Conservation (phyloP, 2,329 filamentous ascomycete species). For the Fusarium sambucinum region DNA sequence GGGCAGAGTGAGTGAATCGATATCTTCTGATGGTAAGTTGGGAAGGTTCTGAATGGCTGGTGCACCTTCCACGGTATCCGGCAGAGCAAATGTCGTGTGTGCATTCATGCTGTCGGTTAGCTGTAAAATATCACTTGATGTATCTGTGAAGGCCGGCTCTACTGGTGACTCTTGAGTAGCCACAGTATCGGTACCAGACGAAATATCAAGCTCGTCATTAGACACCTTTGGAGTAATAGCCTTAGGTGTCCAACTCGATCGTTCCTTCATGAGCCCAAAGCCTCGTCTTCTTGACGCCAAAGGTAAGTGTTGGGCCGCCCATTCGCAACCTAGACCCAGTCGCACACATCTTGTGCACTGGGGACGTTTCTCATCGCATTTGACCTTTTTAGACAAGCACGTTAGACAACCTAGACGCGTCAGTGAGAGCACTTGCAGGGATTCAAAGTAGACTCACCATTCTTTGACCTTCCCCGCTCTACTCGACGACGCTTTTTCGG, state of each 20-base stretch:
- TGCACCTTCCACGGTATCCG: fast-evolving
- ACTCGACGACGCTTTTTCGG: slow-evolving; percentile 13
- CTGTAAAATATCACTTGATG: not conserved
- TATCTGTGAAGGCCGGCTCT: fast-evolving
- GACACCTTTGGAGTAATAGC: not conserved
- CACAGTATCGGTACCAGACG: not conserved
- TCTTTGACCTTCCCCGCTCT: slow-evolving; percentile 25
- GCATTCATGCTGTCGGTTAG: fast-evolving
- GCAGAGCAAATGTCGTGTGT: not conserved
- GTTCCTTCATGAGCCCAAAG: slow-evolving; percentile 2
- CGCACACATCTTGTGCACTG: slow-evolving; percentile 5
- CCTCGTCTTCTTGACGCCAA: slow-evolving; percentile 21
- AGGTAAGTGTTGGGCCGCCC: not conserved
- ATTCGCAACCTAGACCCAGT: not conserved
- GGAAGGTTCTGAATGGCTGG: not conserved
- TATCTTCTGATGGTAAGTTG: not conserved
- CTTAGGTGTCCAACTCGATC: not conserved
- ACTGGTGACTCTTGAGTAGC: not conserved
- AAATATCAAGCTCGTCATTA: not conserved
- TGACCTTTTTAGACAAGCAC: slow-evolving; percentile 14
- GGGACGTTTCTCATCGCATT: slow-evolving; percentile 14
- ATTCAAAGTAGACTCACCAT: not conserved
- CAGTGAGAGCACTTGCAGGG: not conserved
- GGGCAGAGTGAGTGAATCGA: not conserved
- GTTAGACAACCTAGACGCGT: slow-evolving; percentile 17